Evolutionary conservation across 768 basidiomycete genomes (phyloP), one percentile per base, ranked within the genome.

Genomic region (Mycena metata): DNA sequence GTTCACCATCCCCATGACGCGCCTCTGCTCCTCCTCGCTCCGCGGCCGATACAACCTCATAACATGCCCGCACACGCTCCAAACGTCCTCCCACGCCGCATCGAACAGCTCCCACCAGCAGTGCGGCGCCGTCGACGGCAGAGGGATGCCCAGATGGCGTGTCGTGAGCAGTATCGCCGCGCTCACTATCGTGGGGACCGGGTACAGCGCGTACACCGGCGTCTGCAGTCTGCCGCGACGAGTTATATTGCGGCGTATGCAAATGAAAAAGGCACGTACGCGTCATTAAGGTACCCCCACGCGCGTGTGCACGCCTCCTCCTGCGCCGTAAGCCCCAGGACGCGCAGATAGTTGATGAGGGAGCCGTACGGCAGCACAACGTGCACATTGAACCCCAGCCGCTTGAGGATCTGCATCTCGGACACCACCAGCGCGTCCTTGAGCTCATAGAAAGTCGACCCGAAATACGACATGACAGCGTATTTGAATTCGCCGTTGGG

Each of bases 81-180:
- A 92, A 30, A 98, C 84, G 73, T 98, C 96, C 60, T 96, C 94
- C 89, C 90, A 94, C 0, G 89, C 84, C 0, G 95, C 93, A 76
- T 99, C 98, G 74, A 99, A 99, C 8, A 99, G 83, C 49, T 93
- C 89, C 92, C 94, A 97, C 98, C 98, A 99, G 64, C 90, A 88
- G 61, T 90, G 84, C 0, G 92, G 89, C 13, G 90, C 84, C 12
- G 83, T 81, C 2, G 89, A 89, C 0, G 96, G 95, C 0, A 98
- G 85, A 0, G 93, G 79, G 47, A 98, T 89, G 7, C 81, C 80
- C n/a, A 92, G 78, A 63, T 91, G 85, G 5, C 95, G 89, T 15
- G 88, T 86, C 3, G 94, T 85, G 52, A 99, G 89, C 58, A 96
- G 84, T 67, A 99, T 98, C 3, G 94, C 89, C 0, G 95, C 92